These are phyloP conservation scores for Citrullus amarus DNA, from an alignment of 306 rosid species.

Conservation along the genomic window DNA sequence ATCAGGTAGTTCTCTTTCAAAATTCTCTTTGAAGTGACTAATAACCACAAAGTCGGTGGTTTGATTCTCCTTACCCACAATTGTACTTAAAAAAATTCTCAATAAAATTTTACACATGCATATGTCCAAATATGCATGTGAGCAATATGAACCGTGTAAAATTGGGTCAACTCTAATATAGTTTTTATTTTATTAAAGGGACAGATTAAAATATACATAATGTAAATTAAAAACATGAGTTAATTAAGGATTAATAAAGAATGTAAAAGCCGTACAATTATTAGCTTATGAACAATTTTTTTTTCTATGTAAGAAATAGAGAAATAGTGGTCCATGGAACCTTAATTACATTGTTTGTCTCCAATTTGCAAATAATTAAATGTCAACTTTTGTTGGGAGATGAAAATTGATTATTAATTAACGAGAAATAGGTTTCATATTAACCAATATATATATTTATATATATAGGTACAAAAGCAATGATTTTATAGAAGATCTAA, in stretches of 20 bases:
- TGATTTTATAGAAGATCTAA: neutral
- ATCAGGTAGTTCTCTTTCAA: neutral
- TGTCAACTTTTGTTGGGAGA: neutral
- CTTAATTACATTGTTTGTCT: neutral
- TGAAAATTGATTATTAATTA: neutral
- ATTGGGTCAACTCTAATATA: neutral
- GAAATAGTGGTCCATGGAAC: neutral
- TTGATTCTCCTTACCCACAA: too few species aligned
- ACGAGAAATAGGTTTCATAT: neutral
- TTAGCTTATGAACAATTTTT: neutral
- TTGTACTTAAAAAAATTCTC: too few species aligned
- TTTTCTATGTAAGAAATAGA: neutral
- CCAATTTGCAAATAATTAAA: neutral
- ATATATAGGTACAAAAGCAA: neutral
- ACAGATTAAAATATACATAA: neutral
- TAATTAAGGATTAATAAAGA: neutral
- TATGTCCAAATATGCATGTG: too few species aligned
- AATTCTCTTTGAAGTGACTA: too few species aligned
- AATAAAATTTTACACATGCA: too few species aligned
- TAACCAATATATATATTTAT: neutral
- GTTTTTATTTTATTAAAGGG: neutral
- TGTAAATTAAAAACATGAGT: neutral
- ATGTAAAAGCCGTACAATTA: neutral
- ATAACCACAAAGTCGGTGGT: too few species aligned
- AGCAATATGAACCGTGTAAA: neutral